phyloP scores from a whole-genome alignment of 2,329 filamentous ascomycete genomes.

The Orbilia ellipsospora region DNA sequence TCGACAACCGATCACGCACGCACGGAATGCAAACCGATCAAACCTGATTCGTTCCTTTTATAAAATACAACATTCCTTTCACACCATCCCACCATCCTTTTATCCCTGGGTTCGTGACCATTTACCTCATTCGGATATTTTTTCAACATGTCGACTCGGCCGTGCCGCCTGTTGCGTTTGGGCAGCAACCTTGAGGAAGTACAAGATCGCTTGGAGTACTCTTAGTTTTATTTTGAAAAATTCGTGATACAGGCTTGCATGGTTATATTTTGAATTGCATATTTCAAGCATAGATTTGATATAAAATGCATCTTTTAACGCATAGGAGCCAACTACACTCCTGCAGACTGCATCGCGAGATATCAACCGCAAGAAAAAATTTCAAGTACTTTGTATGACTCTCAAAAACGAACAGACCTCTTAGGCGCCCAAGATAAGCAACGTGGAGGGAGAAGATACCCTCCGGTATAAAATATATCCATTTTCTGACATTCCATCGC shows the following conservation, averaged over 20 bases:
- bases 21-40: slow-evolving; percentile 17
- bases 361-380: too few species aligned
- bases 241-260: too few species aligned
- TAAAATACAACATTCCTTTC: slow-evolving; percentile 11
- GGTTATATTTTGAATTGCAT: too few species aligned
- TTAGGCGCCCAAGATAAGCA: neutral
- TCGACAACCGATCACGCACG: slow-evolving; percentile 1
- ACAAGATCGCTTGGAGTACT: too few species aligned
- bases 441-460: neutral
- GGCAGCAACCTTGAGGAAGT: too few species aligned
- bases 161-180: too few species aligned
- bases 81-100: too few species aligned
- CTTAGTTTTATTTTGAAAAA: too few species aligned
- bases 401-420: too few species aligned
- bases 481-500: slow-evolving; percentile 19
- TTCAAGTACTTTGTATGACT: too few species aligned
- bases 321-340: neutral
- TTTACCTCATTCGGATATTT: slow-evolving; percentile 2
- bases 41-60: slow-evolving; percentile 4
- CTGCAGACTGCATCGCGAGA: too few species aligned
- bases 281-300: neutral
- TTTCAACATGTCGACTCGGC: too few species aligned
- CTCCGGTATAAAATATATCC: neutral
- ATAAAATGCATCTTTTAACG: neutral
- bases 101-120: slow-evolving; percentile 4